A percentile compares a stretch with the other conserved stretches of the same genome.
These are phyloP conservation scores for Ceriops decandra DNA, from an alignment of 345 rosid genomes.

Conservation along the genomic window DNA sequence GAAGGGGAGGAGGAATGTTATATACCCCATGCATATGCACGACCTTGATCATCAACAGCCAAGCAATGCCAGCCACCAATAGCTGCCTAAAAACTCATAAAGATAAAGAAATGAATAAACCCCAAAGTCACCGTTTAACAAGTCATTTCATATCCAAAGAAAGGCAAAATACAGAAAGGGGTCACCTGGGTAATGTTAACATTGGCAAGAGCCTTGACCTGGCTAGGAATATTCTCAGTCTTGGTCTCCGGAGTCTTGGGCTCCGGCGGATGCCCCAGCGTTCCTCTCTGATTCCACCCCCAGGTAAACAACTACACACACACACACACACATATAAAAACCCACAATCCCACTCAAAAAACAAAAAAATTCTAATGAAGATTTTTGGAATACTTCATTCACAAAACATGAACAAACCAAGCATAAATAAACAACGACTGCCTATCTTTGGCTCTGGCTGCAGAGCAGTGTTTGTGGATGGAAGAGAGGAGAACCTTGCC, in stretches of 20 bases:
- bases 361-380: background rate
- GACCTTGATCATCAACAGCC: conserved; percentile 99
- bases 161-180: no score
- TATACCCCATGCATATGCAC: conserved; percentile 96
- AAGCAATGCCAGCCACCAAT: conserved; percentile 99
- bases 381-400: no score
- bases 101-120: conserved; percentile 10
- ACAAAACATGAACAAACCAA: no score
- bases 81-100: conserved; percentile 56
- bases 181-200: conserved; percentile 82
- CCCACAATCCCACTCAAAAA: background rate
- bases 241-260: conserved; percentile 76
- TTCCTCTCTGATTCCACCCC: conserved; percentile 99
- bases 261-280: conserved; percentile 88
- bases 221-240: conserved; percentile 84
- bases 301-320: conserved; percentile 78
- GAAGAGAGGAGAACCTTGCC: conserved; percentile 58
- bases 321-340: no score
- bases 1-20: background rate
- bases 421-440: no score
- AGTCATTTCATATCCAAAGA: background rate
- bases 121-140: background rate
- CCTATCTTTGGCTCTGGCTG: no score
- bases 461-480: background rate
- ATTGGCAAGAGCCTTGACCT: conserved; percentile 28